Base-by-base conservation (phyloP, 1,139 yeast genomes). In the Yamadazyma oceani region DNA sequence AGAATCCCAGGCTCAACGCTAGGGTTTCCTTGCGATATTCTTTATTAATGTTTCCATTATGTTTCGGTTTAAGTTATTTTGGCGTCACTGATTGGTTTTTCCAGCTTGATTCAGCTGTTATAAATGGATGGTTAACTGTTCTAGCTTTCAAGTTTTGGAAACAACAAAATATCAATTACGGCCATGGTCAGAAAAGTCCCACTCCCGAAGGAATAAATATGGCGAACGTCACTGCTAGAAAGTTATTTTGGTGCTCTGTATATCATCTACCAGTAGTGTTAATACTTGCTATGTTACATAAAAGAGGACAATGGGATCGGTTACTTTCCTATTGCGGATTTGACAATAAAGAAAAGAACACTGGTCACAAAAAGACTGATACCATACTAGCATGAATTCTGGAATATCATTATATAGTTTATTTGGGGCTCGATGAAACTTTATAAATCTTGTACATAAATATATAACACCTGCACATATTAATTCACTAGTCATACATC, bases 291-390 rank as follows among this genome's bases (percentile, higher is more conserved):
- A 89, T 94, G 89, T 60, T 90, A 37, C 98, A 94, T 62, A 94
- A 92, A 62, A 84, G 82, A 57, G 97, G 96, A 2, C 90, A 90
- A 59, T 90, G 97, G 97, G 95, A 88, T 56, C 77, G 92, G 67
- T 54, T 85, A 32, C 58, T 62, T 38, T 44, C 44, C 11, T 65
- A 63, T 39, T 35, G 66, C 34, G 66, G 66, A 3, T 14, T 40
- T 10, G 16, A 31, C 11, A 22, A 17, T 13, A 32, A 31, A 23
- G 22, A 25, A 30, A 27, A 15, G 14, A 13, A 11, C 24, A 11
- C 13, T 9, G 11, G 11, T 9, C 12, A 26, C 7, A 12, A 26
- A 12, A 14, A 17, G 12, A 9, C 11, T 9, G 11, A 7, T 7
- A 26, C 28, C 10, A 14, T 11, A 26, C 14, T 26, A 13, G 28